Evolutionary conservation across 768 basidiomycete species (phyloP), one percentile per base, ranked within the genome.

Genomic region (Heimioporus sp.): DNA sequence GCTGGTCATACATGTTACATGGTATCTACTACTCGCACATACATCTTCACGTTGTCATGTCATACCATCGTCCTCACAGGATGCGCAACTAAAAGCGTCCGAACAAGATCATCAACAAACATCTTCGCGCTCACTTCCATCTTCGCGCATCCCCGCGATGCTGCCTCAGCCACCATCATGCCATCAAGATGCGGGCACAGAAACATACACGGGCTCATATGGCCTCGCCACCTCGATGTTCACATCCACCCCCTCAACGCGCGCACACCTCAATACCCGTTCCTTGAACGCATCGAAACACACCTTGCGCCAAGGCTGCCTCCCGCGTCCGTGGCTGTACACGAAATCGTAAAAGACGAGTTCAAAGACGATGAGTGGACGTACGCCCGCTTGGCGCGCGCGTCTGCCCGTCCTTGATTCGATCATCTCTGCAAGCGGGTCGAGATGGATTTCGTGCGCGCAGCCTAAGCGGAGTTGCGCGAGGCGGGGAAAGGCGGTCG

Each of bases 321-420:
- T n/a, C 17, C 48, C 53, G 20, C 39, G 50, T 0, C 61, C 46
- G 31, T 38, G 52, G 5, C 50, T 42, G 19, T 52, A 56, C 34
- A 64, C 48, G 16, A 62, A 62, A 21, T 66, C 65, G 37, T 66
- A 48, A 50, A 65, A 53, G 11, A 64, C 56, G 42, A 65, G 56
- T 12, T 64, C 60, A 13, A 65, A 62, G 10, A 44, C 16, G 16
- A 47, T 11, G 9, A 65, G 56, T 8, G 52, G 52, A 0, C 16
- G 35, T 12, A 66, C 56, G 3, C 57, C 53, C 1, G 51, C 46
- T 4, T 36, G 49, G 0, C 19, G 21, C 0, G 65, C 65, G 8
- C 38, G 45, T 4, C 43, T 44, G 10, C 65, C 58, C 1, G 55
- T 53, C n/a, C 65, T 46, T 11, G 54, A 49, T 8, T 53, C 60